Conservation (phyloP, 768 basidiomycete genomes). For the Kondoa malvinella region DNA sequence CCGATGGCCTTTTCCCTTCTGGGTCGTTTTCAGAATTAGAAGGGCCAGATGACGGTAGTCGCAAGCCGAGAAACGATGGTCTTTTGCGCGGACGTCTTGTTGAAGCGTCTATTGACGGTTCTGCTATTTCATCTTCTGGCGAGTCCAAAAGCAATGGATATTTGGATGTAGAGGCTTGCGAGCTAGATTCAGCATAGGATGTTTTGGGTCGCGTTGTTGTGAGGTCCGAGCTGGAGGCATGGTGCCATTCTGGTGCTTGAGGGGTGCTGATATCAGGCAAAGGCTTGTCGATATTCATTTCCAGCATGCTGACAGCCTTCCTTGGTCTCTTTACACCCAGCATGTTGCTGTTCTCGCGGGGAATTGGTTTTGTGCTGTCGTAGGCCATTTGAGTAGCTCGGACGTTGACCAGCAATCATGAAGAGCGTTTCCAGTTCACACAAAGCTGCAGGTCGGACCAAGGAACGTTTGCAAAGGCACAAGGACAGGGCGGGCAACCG, state of each 20-base stretch:
- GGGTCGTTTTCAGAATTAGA: no score
- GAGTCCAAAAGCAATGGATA: neutral
- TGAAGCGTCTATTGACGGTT: neutral
- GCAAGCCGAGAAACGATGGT: neutral
- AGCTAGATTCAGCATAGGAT: no score
- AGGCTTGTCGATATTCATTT: neutral
- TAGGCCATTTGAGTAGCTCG: neutral
- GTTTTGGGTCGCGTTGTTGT: no score
- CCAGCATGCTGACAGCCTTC: neutral
- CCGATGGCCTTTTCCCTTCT: neutral
- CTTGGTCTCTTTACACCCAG: no score
- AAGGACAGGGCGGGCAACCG: no score
- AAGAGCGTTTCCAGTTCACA: no score
- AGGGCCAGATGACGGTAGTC: no score
- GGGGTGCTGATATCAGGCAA: neutral
- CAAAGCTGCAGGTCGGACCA: no score
- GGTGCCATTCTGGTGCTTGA: neutral
- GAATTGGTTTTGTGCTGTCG: neutral
- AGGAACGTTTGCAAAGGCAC: no score
- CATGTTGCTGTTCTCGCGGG: neutral
- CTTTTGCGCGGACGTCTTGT: neutral
- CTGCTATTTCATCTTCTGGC: neutral
- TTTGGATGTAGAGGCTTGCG: neutral
- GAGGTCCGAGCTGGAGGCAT: neutral
- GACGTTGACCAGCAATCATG: no score